Percentiles rank a stretch among this genome's conserved stretches.
These are phyloP conservation scores for Elsinoe arachidis DNA, from an alignment of 2,329 filamentous ascomycete species.

Conservation along the genomic window DNA sequence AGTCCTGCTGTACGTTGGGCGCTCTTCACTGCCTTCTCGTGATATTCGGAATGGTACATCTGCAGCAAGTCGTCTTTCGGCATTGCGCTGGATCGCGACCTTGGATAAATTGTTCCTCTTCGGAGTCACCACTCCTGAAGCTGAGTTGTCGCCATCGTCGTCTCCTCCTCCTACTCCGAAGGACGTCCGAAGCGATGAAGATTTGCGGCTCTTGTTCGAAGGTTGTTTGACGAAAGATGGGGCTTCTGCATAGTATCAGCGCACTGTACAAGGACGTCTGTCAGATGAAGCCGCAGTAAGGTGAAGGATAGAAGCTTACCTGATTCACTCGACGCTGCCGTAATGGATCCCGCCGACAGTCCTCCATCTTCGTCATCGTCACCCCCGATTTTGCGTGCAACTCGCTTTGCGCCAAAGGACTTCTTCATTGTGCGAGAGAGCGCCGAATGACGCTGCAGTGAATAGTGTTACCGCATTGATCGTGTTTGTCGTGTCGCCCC, in stretches of 20 bases:
- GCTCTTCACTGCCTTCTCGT: slow-evolving; percentile 48
- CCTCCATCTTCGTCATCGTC: slow-evolving; percentile 52
- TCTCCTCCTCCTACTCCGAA: slow-evolving; percentile 57
- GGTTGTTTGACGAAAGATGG: slow-evolving; percentile 46
- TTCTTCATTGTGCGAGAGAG: slow-evolving; percentile 43
- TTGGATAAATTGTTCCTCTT: slow-evolving; percentile 57
- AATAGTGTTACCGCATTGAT: not conserved
- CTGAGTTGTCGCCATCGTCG: slow-evolving; percentile 42
- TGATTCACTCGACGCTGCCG: slow-evolving; percentile 25
- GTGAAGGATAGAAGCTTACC: slow-evolving; percentile 32
- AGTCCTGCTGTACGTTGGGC: slow-evolving; percentile 77
- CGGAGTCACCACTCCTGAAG: slow-evolving; percentile 48
- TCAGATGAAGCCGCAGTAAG: not conserved
- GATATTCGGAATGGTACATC: slow-evolving; percentile 41
- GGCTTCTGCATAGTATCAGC: slow-evolving; percentile 17
- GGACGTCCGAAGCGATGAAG: slow-evolving; percentile 65
- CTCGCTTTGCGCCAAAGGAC: slow-evolving; percentile 49
- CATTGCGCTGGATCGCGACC: slow-evolving; percentile 58
- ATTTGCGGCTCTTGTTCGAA: slow-evolving; percentile 53
- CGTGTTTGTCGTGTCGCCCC: too few relatives aligned
- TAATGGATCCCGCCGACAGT: not conserved
- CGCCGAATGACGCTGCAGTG: not conserved
- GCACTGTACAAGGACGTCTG: slow-evolving; percentile 20
- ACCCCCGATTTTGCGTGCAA: slow-evolving; percentile 68
- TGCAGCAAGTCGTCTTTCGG: slow-evolving; percentile 45